Percentiles rank a stretch among this genome's conserved stretches.
Conservation (phyloP, 164 flowering plant genomes). For the Tetracentron sinense region DNA sequence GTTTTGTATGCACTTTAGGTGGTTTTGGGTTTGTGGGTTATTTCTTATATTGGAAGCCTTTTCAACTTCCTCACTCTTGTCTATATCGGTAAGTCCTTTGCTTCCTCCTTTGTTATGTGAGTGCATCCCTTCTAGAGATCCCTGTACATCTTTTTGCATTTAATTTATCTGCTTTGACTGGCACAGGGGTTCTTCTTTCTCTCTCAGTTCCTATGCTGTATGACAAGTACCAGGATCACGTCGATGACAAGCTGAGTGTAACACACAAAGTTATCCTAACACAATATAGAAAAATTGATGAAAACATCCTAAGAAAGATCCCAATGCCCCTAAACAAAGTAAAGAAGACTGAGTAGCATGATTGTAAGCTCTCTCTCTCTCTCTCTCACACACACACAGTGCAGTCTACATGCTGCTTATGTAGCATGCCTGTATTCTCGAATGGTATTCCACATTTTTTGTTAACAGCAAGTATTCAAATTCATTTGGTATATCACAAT, state of each 20-base stretch:
- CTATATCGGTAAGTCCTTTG: constrained; percentile 60
- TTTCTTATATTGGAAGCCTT: constrained; percentile 68
- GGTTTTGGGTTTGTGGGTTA: constrained; percentile 46
- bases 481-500: no score
- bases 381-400: background rate
- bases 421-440: no score
- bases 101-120: background rate
- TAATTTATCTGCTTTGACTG: background rate
- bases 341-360: constrained; percentile 51
- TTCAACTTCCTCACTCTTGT: constrained; percentile 69
- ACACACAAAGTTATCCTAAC: constrained; percentile 28
- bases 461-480: no score
- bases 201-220: constrained; percentile 65
- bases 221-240: constrained; percentile 62
- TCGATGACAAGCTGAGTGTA: constrained; percentile 54
- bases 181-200: constrained; percentile 63
- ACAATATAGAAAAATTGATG: constrained; percentile 55
- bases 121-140: background rate
- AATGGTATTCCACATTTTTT: no score
- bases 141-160: background rate
- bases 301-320: constrained; percentile 45
- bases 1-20: constrained; percentile 40
- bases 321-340: constrained; percentile 31
- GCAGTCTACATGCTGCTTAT: no score
- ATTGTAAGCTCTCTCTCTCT: constrained; percentile 23